phyloP scores from a whole-genome alignment of 2,329 filamentous ascomycete genomes.

The Venturia aucupariae region DNA sequence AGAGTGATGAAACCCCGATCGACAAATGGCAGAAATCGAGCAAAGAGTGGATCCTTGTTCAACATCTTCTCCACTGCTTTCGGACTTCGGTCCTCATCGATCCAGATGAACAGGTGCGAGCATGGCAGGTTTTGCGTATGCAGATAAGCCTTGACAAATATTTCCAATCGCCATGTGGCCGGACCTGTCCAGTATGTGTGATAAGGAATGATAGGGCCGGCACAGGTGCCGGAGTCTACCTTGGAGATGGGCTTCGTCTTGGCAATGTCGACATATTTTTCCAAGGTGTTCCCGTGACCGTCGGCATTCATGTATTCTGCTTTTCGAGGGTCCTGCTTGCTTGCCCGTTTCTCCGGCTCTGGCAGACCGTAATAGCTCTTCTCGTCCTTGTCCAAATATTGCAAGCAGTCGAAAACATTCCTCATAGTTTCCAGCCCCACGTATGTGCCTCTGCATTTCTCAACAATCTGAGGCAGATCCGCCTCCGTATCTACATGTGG shows the following conservation, averaged over 20 bases:
- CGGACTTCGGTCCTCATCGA: conserved; percentile 44
- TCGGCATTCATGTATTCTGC: conserved; percentile 36
- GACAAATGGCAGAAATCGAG: conserved; percentile 44
- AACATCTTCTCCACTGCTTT: conserved; percentile 44
- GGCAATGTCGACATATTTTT: conserved; percentile 29
- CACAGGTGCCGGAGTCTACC: conserved; percentile 40
- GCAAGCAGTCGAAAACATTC: conserved; percentile 43
- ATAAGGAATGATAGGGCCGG: conserved; percentile 47
- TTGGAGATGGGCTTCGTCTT: conserved; percentile 22
- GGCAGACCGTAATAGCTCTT: conserved; percentile 44
- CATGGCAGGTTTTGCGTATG: conserved; percentile 49
- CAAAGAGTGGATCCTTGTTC: conserved; percentile 42
- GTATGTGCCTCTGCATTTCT: conserved; percentile 44
- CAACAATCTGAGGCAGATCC: conserved; percentile 42
- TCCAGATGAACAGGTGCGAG: conserved; percentile 44
- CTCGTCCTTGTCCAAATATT: conserved; percentile 41
- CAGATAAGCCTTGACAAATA: conserved; percentile 48
- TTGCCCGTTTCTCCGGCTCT: conserved; percentile 30
- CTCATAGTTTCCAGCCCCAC: conserved; percentile 46
- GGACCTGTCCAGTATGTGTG: conserved; percentile 50
- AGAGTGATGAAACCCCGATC: conserved; percentile 44
- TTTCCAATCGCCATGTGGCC: conserved; percentile 47
- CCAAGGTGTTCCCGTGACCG: conserved; percentile 31
- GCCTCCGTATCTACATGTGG: conserved; percentile 46
- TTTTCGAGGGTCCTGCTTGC: conserved; percentile 32